Conservation (phyloP, 257 asterid species). For the Nicotiana noctiflora region DNA sequence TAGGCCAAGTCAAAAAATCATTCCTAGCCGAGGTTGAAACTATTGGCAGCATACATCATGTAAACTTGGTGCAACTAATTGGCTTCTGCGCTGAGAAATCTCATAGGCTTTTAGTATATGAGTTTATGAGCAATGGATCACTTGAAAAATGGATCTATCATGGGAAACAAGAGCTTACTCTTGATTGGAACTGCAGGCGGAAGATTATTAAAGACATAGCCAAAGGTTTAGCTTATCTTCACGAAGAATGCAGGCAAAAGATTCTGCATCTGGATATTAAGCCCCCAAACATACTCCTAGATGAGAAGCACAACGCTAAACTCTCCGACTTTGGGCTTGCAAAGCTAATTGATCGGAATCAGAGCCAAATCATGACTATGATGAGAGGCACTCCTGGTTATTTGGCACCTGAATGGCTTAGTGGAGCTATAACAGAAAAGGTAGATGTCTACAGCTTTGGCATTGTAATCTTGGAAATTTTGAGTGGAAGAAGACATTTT, state of each 20-base stretch:
- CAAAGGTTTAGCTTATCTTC: conserved; percentile 25
- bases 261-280: conserved; percentile 25
- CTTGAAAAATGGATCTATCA: conserved; percentile 27
- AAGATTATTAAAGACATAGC: conserved; percentile 25
- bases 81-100: conserved; percentile 28
- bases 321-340: conserved; percentile 29
- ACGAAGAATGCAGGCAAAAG: conserved; percentile 27
- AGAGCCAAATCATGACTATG: conserved; percentile 19
- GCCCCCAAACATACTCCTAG: conserved; percentile 25
- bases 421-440: conserved; percentile 18
- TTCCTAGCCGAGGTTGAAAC: background rate
- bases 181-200: conserved; percentile 21
- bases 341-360: conserved; percentile 24
- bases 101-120: conserved; percentile 28
- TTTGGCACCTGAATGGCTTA: conserved; percentile 25
- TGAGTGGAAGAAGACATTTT: conserved; percentile 18
- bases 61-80: conserved; percentile 21
- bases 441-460: conserved; percentile 27
- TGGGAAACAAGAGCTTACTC: background rate
- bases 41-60: conserved; percentile 25
- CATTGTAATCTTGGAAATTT: conserved; percentile 19
- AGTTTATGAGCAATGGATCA: conserved; percentile 25
- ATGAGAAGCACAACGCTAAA: conserved; percentile 23
- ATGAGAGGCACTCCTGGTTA: conserved; percentile 31
- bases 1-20: conserved; percentile 20